Evolutionary conservation across 2,329 filamentous ascomycete species (phyloP).

Genomic region (Botrytis fabae): DNA sequence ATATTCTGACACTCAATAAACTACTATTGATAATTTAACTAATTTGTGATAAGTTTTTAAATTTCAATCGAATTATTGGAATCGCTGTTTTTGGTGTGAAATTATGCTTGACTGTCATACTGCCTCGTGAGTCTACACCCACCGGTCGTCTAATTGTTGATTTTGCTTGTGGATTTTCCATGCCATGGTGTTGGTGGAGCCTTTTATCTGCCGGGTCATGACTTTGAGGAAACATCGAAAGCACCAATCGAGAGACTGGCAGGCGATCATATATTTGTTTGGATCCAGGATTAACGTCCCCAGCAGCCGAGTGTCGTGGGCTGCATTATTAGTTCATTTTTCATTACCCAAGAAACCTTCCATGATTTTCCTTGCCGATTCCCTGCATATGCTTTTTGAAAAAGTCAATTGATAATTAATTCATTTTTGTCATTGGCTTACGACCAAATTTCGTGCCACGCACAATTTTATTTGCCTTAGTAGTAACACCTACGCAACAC

Average conservation of each 20-base stretch:
- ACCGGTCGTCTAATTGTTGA: neutral
- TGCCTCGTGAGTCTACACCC: no score
- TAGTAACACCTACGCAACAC: neutral
- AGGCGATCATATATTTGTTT: neutral
- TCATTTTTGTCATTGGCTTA: neutral
- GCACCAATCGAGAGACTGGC: neutral
- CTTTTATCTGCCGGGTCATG: constrained; percentile 1
- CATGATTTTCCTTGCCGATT: neutral
- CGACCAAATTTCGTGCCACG: neutral
- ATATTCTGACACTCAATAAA: no score
- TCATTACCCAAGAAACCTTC: neutral
- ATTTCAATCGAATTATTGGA: no score
- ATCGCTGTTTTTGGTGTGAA: no score
- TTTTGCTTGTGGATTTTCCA: neutral
- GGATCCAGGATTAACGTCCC: neutral
- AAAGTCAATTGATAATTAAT: neutral
- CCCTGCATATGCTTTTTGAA: neutral
- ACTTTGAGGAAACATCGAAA: neutral
- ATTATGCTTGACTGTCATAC: no score
- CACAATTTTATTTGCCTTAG: neutral
- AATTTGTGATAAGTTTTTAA: no score
- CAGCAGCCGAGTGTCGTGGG: neutral
- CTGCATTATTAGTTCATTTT: neutral
- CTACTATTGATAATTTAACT: no score
- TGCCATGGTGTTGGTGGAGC: neutral